These are phyloP conservation scores for Aspergillus sp. DNA, from an alignment of 2,329 filamentous ascomycete genomes.

Conservation along the genomic window DNA sequence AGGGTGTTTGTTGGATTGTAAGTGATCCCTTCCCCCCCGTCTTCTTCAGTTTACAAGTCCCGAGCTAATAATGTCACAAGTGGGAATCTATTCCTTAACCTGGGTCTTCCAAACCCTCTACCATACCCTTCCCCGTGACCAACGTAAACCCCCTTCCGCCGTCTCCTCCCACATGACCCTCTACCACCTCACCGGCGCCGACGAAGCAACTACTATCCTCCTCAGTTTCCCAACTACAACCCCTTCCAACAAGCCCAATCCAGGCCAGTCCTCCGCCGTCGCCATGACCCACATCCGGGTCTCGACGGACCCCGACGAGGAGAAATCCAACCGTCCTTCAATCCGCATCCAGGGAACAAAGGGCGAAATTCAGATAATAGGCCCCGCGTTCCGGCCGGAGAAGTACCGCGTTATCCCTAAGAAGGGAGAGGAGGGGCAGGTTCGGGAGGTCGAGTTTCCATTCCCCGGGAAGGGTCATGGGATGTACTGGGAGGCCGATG, in stretches of 20 bases:
- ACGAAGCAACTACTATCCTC: conserved; percentile 71
- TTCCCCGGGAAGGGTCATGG: conserved; percentile 60
- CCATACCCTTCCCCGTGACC: conserved; percentile 57
- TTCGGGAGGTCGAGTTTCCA: conserved; percentile 29
- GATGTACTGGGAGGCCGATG: conserved; percentile 86
- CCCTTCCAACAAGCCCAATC: conserved; percentile 32
- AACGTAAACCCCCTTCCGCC: conserved; percentile 57
- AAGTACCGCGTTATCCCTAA: conserved; percentile 57
- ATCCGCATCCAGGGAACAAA: conserved; percentile 72
- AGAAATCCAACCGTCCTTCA: conserved; percentile 53
- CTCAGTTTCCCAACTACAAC: conserved; percentile 60
- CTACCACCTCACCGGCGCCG: conserved; percentile 62
- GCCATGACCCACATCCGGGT: conserved; percentile 60
- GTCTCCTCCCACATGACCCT: conserved; percentile 63
- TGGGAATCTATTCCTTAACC: conserved; percentile 81
- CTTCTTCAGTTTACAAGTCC: too few species aligned
- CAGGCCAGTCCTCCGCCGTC: conserved; percentile 57
- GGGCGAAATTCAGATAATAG: conserved; percentile 74
- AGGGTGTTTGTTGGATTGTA: conserved; percentile 66
- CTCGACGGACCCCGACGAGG: conserved; percentile 52
- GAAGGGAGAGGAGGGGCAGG: conserved; percentile 40
- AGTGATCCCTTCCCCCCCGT: conserved; percentile 8
- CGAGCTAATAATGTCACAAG: conserved; percentile 12
- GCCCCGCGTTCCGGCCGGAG: conserved; percentile 61
- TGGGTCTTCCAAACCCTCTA: conserved; percentile 90